Evolutionary conservation across 805 yeast genomes (phyloP).

Genomic region (Candida taoyuanica): DNA sequence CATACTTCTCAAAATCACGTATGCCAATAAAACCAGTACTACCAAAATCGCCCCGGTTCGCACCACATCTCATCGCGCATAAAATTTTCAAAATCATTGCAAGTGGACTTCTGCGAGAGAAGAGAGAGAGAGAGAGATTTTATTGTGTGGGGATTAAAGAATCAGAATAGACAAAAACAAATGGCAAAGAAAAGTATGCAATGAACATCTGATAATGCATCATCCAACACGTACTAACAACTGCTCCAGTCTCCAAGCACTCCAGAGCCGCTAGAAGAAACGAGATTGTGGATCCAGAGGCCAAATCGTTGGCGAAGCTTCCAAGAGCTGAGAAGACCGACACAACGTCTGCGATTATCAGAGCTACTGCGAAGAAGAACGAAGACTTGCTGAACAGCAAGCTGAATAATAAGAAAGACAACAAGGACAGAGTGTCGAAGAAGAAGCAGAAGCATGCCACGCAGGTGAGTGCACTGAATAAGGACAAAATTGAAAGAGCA

Average conservation of each 20-base stretch:
- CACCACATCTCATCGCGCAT: constrained; percentile 5
- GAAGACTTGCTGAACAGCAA: constrained; percentile 57
- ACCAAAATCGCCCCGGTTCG: neutral
- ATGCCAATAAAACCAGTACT: neutral
- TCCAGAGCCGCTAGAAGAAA: constrained; percentile 80
- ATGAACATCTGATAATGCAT: too few species aligned
- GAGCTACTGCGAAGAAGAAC: constrained; percentile 62
- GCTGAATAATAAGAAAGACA: constrained; percentile 38
- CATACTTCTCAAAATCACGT: neutral
- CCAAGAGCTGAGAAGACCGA: constrained; percentile 61
- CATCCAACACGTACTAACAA: neutral
- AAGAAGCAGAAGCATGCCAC: constrained; percentile 24
- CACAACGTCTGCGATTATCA: constrained; percentile 56
- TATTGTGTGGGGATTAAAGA: too few species aligned
- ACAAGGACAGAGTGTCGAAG: constrained; percentile 25
- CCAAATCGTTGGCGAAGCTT: constrained; percentile 43
- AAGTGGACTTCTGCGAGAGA: neutral
- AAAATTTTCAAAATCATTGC: constrained; percentile 1
- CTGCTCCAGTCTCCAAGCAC: constrained; percentile 47
- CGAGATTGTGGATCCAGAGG: constrained; percentile 41
- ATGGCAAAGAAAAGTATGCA: constrained; percentile 28
- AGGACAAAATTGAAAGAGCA: constrained; percentile 43
- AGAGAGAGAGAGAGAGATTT: neutral
- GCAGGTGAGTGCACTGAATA: constrained; percentile 32
- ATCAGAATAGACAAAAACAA: too few species aligned